Conservation (phyloP, 2,329 filamentous ascomycete species). For the Macroventuria anomochaeta region DNA sequence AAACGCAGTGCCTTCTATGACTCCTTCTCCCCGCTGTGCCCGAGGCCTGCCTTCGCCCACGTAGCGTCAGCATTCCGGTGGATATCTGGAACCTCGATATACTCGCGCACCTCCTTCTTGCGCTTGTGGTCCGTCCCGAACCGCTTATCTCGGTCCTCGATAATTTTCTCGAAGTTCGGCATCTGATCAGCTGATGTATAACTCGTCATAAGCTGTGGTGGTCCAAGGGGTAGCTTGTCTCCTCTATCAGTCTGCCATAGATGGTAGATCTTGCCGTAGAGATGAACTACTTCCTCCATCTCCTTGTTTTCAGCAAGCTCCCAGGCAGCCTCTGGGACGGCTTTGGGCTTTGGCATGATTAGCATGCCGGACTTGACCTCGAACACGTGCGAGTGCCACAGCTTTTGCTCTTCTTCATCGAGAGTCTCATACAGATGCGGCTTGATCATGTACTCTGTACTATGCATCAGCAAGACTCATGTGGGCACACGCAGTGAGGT, state of each 20-base stretch:
- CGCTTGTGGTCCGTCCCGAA: slow-evolving; percentile 59
- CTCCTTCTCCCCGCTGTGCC: slow-evolving; percentile 12
- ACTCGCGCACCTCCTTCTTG: slow-evolving; percentile 61
- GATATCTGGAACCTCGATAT: slow-evolving; percentile 59
- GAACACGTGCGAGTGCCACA: slow-evolving; percentile 81
- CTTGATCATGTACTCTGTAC: slow-evolving; percentile 80
- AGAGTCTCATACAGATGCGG: slow-evolving; percentile 71
- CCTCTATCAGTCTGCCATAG: slow-evolving; percentile 85
- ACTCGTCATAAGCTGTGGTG: slow-evolving; percentile 70
- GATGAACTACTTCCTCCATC: slow-evolving; percentile 75
- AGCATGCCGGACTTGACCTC: slow-evolving; percentile 81
- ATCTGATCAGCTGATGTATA: slow-evolving; percentile 61
- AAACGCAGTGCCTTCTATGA: neutral
- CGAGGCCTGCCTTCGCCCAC: slow-evolving; percentile 49
- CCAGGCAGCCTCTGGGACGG: slow-evolving; percentile 69
- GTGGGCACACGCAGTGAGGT: neutral
- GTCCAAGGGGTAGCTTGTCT: slow-evolving; percentile 66
- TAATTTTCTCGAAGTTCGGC: slow-evolving; percentile 51
- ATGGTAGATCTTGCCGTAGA: slow-evolving; percentile 87
- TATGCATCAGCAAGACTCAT: neutral
- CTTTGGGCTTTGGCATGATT: slow-evolving; percentile 70
- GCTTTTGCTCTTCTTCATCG: slow-evolving; percentile 68
- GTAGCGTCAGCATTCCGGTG: slow-evolving; percentile 57
- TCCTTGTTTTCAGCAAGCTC: slow-evolving; percentile 77
- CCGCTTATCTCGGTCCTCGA: slow-evolving; percentile 61